Evolutionary conservation across 2,329 filamentous ascomycete species (phyloP), one percentile per base, ranked within the genome.

Genomic region (Byssochlamys sp.): DNA sequence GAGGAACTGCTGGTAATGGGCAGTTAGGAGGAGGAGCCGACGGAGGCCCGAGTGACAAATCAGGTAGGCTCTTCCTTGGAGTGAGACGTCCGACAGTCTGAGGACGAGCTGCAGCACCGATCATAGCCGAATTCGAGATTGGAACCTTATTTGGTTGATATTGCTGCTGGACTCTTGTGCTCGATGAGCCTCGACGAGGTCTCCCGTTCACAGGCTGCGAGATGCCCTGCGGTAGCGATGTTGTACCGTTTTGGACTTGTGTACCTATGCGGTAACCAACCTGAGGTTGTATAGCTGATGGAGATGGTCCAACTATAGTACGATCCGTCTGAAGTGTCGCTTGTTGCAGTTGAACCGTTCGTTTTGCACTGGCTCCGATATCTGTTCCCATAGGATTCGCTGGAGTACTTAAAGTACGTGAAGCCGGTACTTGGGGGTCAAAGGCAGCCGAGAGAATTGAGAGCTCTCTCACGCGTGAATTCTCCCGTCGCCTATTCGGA

Each of bases 1-100:
- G 52, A 14, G 66, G 66, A 9, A 67, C 59, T 50, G 62, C 60
- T 6, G 66, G 66, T 2, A 69, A 58, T 9, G 66, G 66, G n/a
- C 61, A 65, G 52, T 65, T 58, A 26, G 66, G 66, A 7, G 66
- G 66, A 10, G 66, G 66, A 2, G 65, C 62, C 4, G 62, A 60
- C 2, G 66, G 66, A 7, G 66, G 65, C 5, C 63, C 61, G 29
- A 65, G 55, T 10, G 61, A 58, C 10, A 67, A 53, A 11, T 65
- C 62, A 10, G 62, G 61, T 29, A 63, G 62, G 56, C 63, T 63
- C 25, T 59, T 66, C 29, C 60, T 55, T 19, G 60, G 33, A 19
- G 63, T 59, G 14, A 56, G 39, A 45, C n/a, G 39, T 45, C 39
- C 39, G 3, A 45, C 39, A n/a, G 39, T 45, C 12, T 57, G 52